phyloP scores from a whole-genome alignment of 2,329 filamentous ascomycete species.

The Xylariaceae sp. region DNA sequence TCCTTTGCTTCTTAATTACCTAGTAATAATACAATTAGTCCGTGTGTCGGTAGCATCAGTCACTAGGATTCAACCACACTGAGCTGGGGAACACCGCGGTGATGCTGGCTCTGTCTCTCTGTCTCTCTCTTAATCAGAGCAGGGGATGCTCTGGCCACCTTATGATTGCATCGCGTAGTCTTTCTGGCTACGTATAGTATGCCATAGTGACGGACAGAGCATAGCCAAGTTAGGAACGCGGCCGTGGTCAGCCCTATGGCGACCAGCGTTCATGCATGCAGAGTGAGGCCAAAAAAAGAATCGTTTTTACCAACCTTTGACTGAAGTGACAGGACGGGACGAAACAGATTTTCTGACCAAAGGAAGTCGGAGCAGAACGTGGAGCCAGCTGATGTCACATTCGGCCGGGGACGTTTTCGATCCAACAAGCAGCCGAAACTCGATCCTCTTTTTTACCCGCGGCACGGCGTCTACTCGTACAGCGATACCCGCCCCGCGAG shows the following conservation, averaged over 20 bases:
- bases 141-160: constrained; percentile 11
- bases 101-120: neutral
- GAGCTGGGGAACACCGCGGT: neutral
- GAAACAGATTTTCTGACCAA: neutral
- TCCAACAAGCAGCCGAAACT: neutral
- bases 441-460: neutral
- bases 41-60: constrained; percentile 5
- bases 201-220: neutral
- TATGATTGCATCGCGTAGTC: neutral
- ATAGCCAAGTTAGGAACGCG: neutral
- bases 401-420: constrained; percentile 1
- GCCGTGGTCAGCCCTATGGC: constrained; percentile 14
- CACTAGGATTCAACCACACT: constrained; percentile 1
- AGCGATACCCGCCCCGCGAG: neutral
- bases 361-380: constrained; percentile 2
- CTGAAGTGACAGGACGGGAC: neutral
- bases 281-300: constrained; percentile 3
- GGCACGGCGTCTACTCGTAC: constrained; percentile 3
- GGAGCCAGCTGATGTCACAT: constrained; percentile 6
- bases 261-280: constrained; percentile 9
- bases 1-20: constrained; percentile 2
- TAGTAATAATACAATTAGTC: constrained; percentile 1
- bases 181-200: neutral
- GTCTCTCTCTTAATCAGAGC: neutral
- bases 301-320: neutral